Evolutionary conservation across 2,329 filamentous ascomycete species (phyloP).

Genomic region (Dactylellina drechsleri): DNA sequence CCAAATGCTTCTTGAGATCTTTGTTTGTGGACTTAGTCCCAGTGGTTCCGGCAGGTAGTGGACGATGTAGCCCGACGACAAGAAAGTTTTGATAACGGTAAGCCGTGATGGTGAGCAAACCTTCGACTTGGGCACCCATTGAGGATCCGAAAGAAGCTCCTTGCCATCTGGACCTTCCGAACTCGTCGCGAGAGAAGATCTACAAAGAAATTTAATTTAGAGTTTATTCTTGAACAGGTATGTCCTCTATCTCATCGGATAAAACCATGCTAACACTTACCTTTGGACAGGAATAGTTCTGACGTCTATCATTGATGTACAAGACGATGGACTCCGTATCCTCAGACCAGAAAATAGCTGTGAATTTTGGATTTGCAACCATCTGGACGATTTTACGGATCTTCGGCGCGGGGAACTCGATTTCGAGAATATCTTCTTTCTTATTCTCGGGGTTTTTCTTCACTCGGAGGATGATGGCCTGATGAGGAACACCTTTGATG

Average conservation of each 20-base stretch:
- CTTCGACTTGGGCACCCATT: conserved; percentile 7
- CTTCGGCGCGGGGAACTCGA: conserved; percentile 20
- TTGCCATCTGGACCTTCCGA: conserved; percentile 17
- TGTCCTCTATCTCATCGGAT: no score
- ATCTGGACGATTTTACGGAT: conserved; percentile 18
- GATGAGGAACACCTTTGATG: conserved; percentile 3
- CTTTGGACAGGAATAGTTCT: conserved; percentile 5
- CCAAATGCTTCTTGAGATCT: conserved; percentile 17
- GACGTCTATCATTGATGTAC: conserved; percentile 24
- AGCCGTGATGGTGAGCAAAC: conserved; percentile 12
- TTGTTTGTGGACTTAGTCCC: conserved; percentile 13
- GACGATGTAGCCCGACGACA: conserved; percentile 17
- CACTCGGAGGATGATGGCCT: conserved; percentile 8
- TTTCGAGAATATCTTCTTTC: conserved; percentile 15
- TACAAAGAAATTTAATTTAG: not conserved
- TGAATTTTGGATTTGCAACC: conserved; percentile 23
- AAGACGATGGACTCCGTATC: conserved; percentile 16
- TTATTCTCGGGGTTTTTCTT: not conserved
- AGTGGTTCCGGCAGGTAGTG: not conserved
- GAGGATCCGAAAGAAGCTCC: not conserved
- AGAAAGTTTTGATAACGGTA: conserved; percentile 8
- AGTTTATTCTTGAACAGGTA: not conserved
- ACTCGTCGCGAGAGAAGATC: conserved; percentile 24
- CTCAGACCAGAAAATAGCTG: conserved; percentile 37
- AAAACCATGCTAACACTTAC: conserved; percentile 10